Base-by-base conservation (phyloP, 371 early-diverging fungal species). In the Apophysomyces variabilis region DNA sequence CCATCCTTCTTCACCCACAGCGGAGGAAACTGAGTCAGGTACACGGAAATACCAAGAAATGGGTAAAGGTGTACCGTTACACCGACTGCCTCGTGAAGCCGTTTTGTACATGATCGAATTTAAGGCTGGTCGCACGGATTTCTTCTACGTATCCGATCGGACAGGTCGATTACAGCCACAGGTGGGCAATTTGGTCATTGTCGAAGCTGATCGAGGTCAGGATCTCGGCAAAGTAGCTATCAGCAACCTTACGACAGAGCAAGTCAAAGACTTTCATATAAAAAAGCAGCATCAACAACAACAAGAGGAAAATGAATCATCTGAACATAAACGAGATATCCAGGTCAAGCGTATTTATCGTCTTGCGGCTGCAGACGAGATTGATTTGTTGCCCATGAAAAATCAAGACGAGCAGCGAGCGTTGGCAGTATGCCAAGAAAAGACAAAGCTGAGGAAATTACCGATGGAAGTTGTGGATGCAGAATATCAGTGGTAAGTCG, bases 381-480 rank as follows among this genome's bases (percentile, higher is more conserved):
- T 96, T 12, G 80, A 88, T 1, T 82, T 89, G 71, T 77, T 93
- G 38, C 80, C 85, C 11, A 71, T 80, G 62, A 97, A 98, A 80
- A 83, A 81, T 38, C 86, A 91, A 66, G 97, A 98, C 67, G 97
- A 98, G 77, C 86, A 90, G 41, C 94, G 91, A 75, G 95, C 98
- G 3, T 82, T 94, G 78, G 79, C 84, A 32, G 82, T 95, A 26
- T 96, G 96, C 71, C 96, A 95, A 66, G 79, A 84, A 66, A 96
- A 95, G 77, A 95, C 94, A 59, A 85, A 91, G 39, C 93, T 93
- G 67, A 89, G 89, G 69, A 90, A 91, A 67, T 78, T 98, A 38
- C 93, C 93, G 16, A 98, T 98, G 98, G 90, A 95, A 67, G 92
- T 98, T 9, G 94, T 95, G 0, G 96, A 97, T 76, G 98, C 97